Evolutionary conservation across 345 rosid species (phyloP), one percentile per base, ranked within the genome.

Genomic region (Eucalyptus marginata): DNA sequence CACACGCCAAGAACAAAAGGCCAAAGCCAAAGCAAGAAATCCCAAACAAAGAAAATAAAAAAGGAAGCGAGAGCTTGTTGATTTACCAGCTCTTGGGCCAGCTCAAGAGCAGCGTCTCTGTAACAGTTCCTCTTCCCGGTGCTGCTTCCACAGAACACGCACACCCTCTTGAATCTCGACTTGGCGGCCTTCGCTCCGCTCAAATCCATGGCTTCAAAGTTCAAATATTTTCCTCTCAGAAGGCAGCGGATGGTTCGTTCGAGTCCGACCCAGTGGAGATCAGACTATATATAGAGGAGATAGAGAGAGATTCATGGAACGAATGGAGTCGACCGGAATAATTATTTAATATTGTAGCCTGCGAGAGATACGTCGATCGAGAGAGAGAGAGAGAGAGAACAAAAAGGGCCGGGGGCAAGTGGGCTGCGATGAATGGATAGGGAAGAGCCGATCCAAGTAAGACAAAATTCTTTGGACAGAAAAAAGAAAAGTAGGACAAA

Each of bases 21-120:
- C 51, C 51, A 68, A 62, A 50, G 86, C 87, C 66, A 79, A 88
- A 89, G 46, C 58, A 44, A 10, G 47, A 29, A 43, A 51, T 15
- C 18, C 47, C 79, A 56, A 58, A 62, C 85, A 27, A 22, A 62
- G 36, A 29, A 64, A 59, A 88, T 0, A 11, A 31, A 31, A 13
- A 44, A 24, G 25, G 58, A 20, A 52, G 25, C 58, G 58, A 56
- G 33, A n/a, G 62, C 44, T 25, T 5, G n/a, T 24, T 66, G n/a
- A 59, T 33, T 40, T 93, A 95, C 99, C 99, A 97, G 93, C 88
- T 96, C 99, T 91, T 93, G 95, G 86, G 96, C 99, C 25, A 97
- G 92, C 89, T 94, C 98, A 86, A 93, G 89, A 83, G 99, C 99
- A 50, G 99, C 99, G 88, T 96, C 97, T 86, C 93, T 92, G 86